Conservation (phyloP, 768 basidiomycete species). For the Pholiota molesta region DNA sequence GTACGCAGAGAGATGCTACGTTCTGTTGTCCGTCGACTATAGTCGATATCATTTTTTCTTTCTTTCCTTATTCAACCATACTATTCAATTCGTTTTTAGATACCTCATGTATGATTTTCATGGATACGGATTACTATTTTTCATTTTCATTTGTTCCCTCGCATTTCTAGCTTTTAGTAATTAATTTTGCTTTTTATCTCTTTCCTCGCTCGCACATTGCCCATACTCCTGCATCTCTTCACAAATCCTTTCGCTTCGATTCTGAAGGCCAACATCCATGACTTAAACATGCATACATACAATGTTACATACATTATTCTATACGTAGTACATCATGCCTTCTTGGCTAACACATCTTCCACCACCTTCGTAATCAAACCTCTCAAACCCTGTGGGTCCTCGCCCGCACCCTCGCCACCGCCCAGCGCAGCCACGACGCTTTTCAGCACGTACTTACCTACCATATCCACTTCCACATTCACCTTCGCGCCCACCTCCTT, state of each 20-base stretch:
- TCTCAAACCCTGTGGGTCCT: constrained; percentile 34
- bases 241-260: neutral
- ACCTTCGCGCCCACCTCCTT: constrained; percentile 82
- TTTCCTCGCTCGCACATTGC: neutral
- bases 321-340: constrained; percentile 19
- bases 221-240: neutral
- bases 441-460: constrained; percentile 90
- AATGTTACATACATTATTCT: constrained; percentile 24
- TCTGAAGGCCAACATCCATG: neutral
- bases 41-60: too few relatives aligned
- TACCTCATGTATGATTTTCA: neutral
- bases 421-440: constrained; percentile 72
- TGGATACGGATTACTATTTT: neutral
- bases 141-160: neutral
- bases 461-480: constrained; percentile 95
- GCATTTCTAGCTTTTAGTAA: neutral
- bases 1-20: too few relatives aligned
- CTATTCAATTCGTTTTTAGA: neutral
- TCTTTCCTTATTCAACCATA: neutral
- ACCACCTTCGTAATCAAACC: constrained; percentile 61
- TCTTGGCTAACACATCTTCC: constrained; percentile 51
- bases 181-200: neutral
- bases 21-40: too few relatives aligned
- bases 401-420: constrained; percentile 46
- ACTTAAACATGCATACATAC: neutral